These are phyloP conservation scores for Naganishia sp. DNA, from an alignment of 1,284 basidiomycete genomes.

Conservation along the genomic window DNA sequence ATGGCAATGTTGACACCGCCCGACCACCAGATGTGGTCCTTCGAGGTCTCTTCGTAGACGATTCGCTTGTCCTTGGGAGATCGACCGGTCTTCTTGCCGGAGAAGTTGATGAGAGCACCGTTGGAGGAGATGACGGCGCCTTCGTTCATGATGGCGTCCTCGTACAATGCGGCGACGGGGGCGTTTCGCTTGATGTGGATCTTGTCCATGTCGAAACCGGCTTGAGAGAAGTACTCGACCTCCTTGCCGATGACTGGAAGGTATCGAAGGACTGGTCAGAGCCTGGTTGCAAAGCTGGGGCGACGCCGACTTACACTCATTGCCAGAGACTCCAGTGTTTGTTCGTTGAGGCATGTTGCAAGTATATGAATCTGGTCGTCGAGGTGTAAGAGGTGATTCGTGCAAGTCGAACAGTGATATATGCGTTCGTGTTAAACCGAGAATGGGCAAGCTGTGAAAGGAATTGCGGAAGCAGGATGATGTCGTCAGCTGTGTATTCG, in stretches of 20 bases:
- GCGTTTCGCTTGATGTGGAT: conserved; percentile 80
- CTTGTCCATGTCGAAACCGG: conserved; percentile 88
- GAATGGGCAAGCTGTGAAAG: conserved; percentile 2
- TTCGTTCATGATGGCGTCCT: conserved; percentile 97
- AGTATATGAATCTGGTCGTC: not conserved
- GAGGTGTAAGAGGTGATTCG: not conserved
- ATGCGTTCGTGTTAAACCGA: conserved; percentile 1
- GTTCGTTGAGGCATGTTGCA: conserved; percentile 28
- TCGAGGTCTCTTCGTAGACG: conserved; percentile 95
- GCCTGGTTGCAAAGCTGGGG: not conserved
- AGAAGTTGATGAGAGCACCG: conserved; percentile 99
- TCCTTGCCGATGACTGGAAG: conserved; percentile 75
- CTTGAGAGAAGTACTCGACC: conserved; percentile 96
- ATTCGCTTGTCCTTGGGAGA: conserved; percentile 99
- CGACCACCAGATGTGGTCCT: conserved; percentile 96
- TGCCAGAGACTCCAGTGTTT: conserved; percentile 30
- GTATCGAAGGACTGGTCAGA: not conserved
- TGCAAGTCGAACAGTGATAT: not conserved
- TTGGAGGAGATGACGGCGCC: conserved; percentile 95
- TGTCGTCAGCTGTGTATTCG: conserved; percentile 15
- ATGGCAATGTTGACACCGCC: conserved; percentile 99
- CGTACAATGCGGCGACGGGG: conserved; percentile 90
- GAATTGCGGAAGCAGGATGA: conserved; percentile 3
- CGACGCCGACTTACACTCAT: conserved; percentile 23
- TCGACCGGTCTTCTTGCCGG: conserved; percentile 98